Evolutionary conservation across 768 basidiomycete species (phyloP), one percentile per base, ranked within the genome.

Genomic region (Tulasnella sp.): DNA sequence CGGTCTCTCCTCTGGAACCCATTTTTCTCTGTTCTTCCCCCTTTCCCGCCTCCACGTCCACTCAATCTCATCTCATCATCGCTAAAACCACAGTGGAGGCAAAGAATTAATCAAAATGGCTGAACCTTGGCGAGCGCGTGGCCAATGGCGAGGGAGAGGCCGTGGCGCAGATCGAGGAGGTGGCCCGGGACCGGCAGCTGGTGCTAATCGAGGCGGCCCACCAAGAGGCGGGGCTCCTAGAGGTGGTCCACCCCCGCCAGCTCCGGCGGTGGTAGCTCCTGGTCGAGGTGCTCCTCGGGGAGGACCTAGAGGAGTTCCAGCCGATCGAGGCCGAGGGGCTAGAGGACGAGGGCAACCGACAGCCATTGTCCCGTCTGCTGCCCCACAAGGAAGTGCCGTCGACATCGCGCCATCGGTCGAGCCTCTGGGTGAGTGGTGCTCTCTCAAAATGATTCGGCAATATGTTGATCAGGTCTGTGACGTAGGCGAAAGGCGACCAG

Each of bases 401-500:
- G 28, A 7, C 31, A 69, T 69, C 4, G 64, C 64, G 5, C 2
- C 6, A 1, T 69, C 64, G 28, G 64, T 69, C 64, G 64, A 69
- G 6, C 18, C 64, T 11, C 3, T 6, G 1, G 64, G 64, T 69
- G 64, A 31, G 31, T 3, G 54, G 7, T 54, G 11, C 3, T 6
- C 9, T 54, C 24, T 37, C 54, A 54, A 54, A 7, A 8, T 16
- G 34, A 16, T 37, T 69, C 34, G 64, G 34, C 34, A 18, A 14
- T 37, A 11, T 28, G 34, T 31, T 28, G 14, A 18, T 18, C 5
- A 6, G 24, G 64, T 37, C 1, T 12, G 12, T 16, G 12, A 37
- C 28, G 1, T 93, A 58, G 93, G 93, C 24, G 94, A 94, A 50
- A 92, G 89, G 83, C 88, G 94, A 48, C 89, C 92, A 44, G 89